phyloP scores from a whole-genome alignment of 176 grass and related monocot genomes.

The Oryza glaberrima region DNA sequence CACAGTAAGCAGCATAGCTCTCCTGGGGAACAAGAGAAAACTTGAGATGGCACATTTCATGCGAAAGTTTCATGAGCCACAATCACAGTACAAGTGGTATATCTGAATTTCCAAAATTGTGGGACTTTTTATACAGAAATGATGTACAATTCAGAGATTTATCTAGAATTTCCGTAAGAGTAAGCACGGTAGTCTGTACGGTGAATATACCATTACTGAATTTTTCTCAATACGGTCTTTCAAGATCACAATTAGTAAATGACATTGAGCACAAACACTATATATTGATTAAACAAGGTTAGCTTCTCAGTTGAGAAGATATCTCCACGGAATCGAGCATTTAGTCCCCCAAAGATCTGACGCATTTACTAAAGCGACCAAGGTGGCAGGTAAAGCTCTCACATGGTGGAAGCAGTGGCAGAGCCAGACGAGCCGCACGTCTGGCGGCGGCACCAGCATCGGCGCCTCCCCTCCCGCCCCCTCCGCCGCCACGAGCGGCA shows the following conservation, averaged over 20 bases:
- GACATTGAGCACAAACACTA: background rate
- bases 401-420: slow-evolving; percentile 89
- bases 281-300: background rate
- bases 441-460: slow-evolving; percentile 74
- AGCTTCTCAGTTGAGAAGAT: background rate
- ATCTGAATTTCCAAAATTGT: background rate
- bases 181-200: background rate
- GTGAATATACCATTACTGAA: background rate
- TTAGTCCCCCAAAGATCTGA: background rate
- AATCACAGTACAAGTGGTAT: background rate
- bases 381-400: slow-evolving; percentile 10
- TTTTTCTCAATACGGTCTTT: background rate
- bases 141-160: background rate
- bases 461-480: slow-evolving; percentile 36
- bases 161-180: background rate
- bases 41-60: background rate
- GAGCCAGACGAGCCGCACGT: slow-evolving; percentile 88
- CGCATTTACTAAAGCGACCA: background rate
- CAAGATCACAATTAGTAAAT: background rate
- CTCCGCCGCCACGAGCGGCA: slow-evolving; percentile 66
- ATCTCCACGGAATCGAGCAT: background rate
- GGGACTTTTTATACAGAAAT: background rate
- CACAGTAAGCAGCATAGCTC: slow-evolving; percentile 66
- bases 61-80: background rate
- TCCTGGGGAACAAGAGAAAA: slow-evolving; percentile 42